Conservation (phyloP, 768 basidiomycete genomes). For the Inosperma sp. region DNA sequence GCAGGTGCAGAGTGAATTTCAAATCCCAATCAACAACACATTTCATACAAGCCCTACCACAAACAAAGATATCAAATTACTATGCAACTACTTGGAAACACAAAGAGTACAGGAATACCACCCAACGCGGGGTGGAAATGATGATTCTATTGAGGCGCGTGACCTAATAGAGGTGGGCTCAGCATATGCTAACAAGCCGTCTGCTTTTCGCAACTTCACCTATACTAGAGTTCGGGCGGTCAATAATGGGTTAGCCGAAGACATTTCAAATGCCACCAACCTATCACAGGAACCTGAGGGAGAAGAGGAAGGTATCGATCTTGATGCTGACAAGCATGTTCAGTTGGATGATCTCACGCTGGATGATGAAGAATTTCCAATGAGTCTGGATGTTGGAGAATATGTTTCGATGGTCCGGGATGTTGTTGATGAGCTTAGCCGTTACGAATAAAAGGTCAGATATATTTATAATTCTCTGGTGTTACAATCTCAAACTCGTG, state of each 20-base stretch:
- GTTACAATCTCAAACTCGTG: no score
- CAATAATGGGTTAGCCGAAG: not conserved
- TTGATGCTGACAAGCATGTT: slow-evolving; percentile 4
- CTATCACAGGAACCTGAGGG: not conserved
- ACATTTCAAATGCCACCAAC: not conserved
- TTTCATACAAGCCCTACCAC: slow-evolving; percentile 14
- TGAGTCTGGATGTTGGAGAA: not conserved
- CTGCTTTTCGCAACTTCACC: slow-evolving; percentile 12
- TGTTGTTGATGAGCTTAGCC: not conserved
- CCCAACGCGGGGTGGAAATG: slow-evolving; percentile 3
- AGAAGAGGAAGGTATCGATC: not conserved
- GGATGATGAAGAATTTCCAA: not conserved
- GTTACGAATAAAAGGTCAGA: not conserved
- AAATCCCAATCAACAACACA: slow-evolving; percentile 14
- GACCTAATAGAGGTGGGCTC: slow-evolving; percentile 11
- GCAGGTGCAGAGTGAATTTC: slow-evolving; percentile 11
- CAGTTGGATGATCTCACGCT: not conserved
- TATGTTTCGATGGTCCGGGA: not conserved
- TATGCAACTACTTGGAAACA: slow-evolving; percentile 7
- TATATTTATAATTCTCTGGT: not conserved
- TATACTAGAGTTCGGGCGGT: not conserved
- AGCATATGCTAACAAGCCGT: slow-evolving; percentile 8
- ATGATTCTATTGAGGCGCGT: not conserved
- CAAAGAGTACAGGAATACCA: slow-evolving; percentile 5
- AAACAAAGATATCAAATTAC: not conserved